Percentiles rank a stretch among this genome's conserved stretches.
phyloP scores from a whole-genome alignment of 1,284 basidiomycete genomes.

The Cystobasidiaceae sp. region DNA sequence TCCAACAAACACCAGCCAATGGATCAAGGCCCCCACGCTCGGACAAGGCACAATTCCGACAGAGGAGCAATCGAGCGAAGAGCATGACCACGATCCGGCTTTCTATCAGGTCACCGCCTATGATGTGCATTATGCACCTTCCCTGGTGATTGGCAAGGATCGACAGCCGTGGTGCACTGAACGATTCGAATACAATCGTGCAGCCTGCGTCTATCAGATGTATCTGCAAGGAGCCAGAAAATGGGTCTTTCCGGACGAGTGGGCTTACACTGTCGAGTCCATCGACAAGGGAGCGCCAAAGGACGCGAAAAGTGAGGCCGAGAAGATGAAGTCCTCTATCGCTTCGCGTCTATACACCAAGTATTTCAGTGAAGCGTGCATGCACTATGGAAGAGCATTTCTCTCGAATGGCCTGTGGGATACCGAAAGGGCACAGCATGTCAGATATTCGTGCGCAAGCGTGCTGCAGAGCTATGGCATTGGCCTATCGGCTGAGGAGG shows the following conservation, averaged over 20 bases:
- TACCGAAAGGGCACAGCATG: constrained; percentile 41
- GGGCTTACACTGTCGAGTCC: constrained; percentile 42
- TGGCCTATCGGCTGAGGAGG: constrained; percentile 11
- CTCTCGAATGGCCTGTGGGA: constrained; percentile 42
- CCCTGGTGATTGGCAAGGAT: constrained; percentile 39
- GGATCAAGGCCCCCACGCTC: neutral
- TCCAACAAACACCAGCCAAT: constrained; percentile 9
- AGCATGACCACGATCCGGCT: constrained; percentile 30
- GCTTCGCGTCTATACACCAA: constrained; percentile 43
- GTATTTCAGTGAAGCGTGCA: constrained; percentile 44
- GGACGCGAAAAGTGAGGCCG: constrained; percentile 38
- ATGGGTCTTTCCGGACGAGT: constrained; percentile 44
- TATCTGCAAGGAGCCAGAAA: constrained; percentile 44
- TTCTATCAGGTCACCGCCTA: constrained; percentile 42
- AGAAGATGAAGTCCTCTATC: constrained; percentile 42
- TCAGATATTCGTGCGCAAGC: constrained; percentile 33
- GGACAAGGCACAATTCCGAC: neutral
- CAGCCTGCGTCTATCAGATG: constrained; percentile 45
- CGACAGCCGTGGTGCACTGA: constrained; percentile 46
- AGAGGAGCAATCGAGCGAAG: neutral
- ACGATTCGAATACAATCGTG: constrained; percentile 42
- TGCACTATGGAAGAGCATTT: constrained; percentile 46
- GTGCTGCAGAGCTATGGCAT: constrained; percentile 36
- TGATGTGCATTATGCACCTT: constrained; percentile 43
- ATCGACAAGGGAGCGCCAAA: constrained; percentile 35